Evolutionary conservation across 202 grass and related monocot genomes (phyloP), one percentile per base, ranked within the genome.

Genomic region (Musa balbisiana): DNA sequence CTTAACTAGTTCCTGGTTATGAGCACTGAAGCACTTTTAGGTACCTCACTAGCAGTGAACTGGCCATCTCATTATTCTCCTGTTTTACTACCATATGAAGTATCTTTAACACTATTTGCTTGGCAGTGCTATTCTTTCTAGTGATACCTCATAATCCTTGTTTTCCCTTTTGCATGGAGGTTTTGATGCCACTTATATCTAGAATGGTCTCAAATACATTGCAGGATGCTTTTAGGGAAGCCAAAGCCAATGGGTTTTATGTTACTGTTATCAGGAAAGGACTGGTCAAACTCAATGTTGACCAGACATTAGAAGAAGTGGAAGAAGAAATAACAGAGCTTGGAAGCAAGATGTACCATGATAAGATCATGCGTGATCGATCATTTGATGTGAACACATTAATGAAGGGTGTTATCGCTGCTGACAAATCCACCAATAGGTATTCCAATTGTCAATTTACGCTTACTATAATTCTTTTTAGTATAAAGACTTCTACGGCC

Each of bases 311-410:
- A 51, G 80, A 82, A 56, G 80, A 82, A 71, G 72, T 82, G 29
- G 80, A 82, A 72, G 80, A 74, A 54, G 59, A 75, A 69, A 68
- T 82, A 75, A 75, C 64, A 49, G 80, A 75, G 55, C 59, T 83
- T 11, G 81, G 81, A 62, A 83, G 81, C 64, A 83, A 83, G 43
- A 77, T 83, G 29, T 83, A 83, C 54, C 81, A 83, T 72, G 81
- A 83, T 64, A 83, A 62, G 65, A 71, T 83, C 62, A 83, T 83
- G 73, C 64, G 11, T 54, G 81, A 77, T 9, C 67, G 65, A 72
- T 83, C 81, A 70, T 19, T 83, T 62, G 73, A 83, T 71, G n/a
- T 62, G 5, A 67, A 66, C 20, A 83, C 73, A 51, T 29, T 83
- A 77, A 52, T 83, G 81, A 83, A 71, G 24, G 81, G 81, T 62